Conservation (phyloP, 1,284 basidiomycete species). For the Sphagnurus paluster region DNA sequence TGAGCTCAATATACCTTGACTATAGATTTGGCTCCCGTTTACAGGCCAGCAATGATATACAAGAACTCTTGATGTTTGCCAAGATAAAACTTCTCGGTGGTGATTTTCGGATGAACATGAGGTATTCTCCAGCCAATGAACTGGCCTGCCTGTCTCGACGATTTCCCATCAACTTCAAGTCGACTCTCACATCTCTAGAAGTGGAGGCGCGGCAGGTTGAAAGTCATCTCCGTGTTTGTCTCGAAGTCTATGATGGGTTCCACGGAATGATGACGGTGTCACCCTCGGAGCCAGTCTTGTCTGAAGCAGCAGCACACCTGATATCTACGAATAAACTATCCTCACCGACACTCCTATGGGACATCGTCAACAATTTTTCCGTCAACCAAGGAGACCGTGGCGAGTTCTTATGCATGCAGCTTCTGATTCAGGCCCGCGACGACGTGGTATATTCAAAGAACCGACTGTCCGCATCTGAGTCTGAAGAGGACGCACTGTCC, state of each 20-base stretch:
- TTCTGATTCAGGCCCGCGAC: not conserved
- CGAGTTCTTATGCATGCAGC: conserved; percentile 1
- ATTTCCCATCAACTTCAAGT: conserved; percentile 28
- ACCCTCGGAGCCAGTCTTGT: conserved; percentile 21
- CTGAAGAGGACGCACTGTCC: too few relatives aligned
- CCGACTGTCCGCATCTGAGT: too few relatives aligned
- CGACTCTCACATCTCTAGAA: conserved; percentile 9
- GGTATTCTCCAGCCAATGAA: conserved; percentile 12
- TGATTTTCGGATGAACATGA: too few relatives aligned
- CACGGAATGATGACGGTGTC: conserved; percentile 25
- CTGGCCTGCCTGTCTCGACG: conserved; percentile 29
- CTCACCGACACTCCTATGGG: not conserved
- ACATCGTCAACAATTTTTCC: not conserved
- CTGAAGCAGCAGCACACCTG: conserved; percentile 16
- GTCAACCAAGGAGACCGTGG: conserved; percentile 2
- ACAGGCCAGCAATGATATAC: not conserved
- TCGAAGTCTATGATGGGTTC: conserved; percentile 20
- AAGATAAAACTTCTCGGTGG: too few relatives aligned
- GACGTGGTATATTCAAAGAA: not conserved
- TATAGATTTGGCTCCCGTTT: not conserved
- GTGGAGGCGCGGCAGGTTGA: conserved; percentile 27
- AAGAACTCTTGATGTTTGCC: too few relatives aligned
- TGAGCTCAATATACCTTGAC: too few relatives aligned
- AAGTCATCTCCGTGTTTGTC: conserved; percentile 29
- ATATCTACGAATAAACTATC: too few relatives aligned